Evolutionary conservation across 2,329 filamentous ascomycete species (phyloP), one percentile per base, ranked within the genome.

Genomic region (Pezicula carpinea): DNA sequence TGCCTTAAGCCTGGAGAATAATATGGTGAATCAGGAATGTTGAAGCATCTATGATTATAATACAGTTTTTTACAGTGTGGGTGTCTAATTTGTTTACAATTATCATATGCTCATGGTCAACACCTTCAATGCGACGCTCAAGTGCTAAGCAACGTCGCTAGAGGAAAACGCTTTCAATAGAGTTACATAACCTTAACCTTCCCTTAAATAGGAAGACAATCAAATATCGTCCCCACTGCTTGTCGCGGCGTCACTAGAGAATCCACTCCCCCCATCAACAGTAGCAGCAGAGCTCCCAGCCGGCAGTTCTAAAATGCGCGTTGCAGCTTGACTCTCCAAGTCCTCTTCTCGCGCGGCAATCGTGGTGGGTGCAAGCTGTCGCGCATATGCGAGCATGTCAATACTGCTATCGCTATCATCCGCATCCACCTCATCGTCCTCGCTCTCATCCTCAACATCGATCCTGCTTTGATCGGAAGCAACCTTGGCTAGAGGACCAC

Each of bases 361-460:
- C 2, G 19, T 47, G 10, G 49, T 40, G 4, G 57, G 55, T 44
- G 59, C 49, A 2, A 50, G 7, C 11, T 43, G 39, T 23, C 56
- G 43, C 3, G 46, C 43, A 23, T 51, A 44, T 3, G 52, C 55
- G 6, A 59, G 44, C 51, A 59, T 58, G 29, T 57, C 55, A 29
- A 57, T 55, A 33, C 50, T 53, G 17, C 26, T 46, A 15, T 51
- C 53, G 18, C 46, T 47, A 39, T 55, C 49, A 14, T 43, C 49
- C 14, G 45, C 39, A 43, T 52, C 46, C 5, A 44, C 45, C 5
- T 46, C 48, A 10, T 35, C 51, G 42, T 35, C 31, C 23, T 44
- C 41, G 40, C 23, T 22, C 14, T 44, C 42, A 43, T 18, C 43
- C 26, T 18, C 44, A 18, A 15, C 22, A 17, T 31, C 44, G 13